These are phyloP conservation scores for Tubosaeta sp. DNA, from an alignment of 768 basidiomycete genomes.

Conservation along the genomic window DNA sequence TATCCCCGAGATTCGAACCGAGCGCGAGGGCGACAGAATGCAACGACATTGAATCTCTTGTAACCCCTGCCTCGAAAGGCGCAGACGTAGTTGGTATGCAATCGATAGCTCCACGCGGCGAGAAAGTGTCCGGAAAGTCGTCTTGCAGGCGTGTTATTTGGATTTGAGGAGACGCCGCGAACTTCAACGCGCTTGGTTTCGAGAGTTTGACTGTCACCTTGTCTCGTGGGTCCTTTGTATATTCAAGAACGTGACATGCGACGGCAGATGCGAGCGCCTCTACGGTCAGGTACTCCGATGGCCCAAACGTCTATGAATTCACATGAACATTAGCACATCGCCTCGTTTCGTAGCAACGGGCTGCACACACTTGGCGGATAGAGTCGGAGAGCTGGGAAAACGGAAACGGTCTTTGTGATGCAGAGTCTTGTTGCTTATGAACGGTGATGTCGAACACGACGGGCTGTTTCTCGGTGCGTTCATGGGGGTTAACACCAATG, in stretches of 20 bases:
- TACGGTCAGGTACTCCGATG: conserved; percentile 56
- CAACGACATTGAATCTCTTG: not conserved
- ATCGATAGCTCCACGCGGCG: not conserved
- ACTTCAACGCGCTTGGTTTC: conserved; percentile 69
- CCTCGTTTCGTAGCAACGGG: not conserved
- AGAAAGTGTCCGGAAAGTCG: conserved; percentile 32
- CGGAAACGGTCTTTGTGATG: conserved; percentile 2
- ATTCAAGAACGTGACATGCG: conserved; percentile 42
- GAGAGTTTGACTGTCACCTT: conserved; percentile 52
- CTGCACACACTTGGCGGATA: conserved; percentile 14
- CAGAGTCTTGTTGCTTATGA: not conserved
- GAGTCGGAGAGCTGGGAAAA: conserved; percentile 30
- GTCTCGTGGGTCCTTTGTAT: conserved; percentile 17
- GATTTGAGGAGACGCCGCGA: conserved; percentile 63
- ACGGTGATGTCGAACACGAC: conserved; percentile 51
- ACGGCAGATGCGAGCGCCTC: conserved; percentile 65
- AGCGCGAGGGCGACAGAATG: conserved; percentile 67
- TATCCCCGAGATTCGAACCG: conserved; percentile 89
- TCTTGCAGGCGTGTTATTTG: conserved; percentile 45
- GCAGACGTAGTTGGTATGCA: not conserved
- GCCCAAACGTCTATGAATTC: conserved; percentile 39
- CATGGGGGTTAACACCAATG: conserved; percentile 65
- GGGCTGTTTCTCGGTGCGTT: conserved; percentile 60
- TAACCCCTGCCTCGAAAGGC: not conserved
- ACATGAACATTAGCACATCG: not conserved